Evolutionary conservation across 192 early-diverging fungal genomes (phyloP).

Genomic region (Backusella mclennaniae): DNA sequence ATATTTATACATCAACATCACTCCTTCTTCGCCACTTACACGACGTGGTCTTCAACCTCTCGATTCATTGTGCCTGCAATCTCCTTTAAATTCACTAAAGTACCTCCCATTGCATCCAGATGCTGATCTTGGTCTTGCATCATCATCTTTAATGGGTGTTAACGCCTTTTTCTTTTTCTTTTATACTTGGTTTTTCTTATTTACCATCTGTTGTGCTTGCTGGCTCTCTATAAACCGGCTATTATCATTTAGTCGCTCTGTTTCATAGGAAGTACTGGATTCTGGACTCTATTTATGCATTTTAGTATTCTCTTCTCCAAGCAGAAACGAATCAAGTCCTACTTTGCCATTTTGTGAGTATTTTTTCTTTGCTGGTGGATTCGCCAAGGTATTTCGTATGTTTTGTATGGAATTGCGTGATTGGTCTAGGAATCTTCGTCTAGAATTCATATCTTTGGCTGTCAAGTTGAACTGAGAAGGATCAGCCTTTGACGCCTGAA

Average conservation of each 20-base stretch:
- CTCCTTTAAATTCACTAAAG: constrained; percentile 54
- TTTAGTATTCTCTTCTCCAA: not conserved
- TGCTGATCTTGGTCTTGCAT: constrained; percentile 60
- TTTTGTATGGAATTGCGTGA: constrained; percentile 21
- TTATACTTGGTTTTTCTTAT: not conserved
- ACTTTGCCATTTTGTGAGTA: constrained; percentile 9
- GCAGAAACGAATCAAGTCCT: not conserved
- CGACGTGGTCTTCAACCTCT: constrained; percentile 56
- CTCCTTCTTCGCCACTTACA: constrained; percentile 29
- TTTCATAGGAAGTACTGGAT: constrained; percentile 12
- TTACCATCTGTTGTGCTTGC: constrained; percentile 35
- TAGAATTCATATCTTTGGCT: constrained; percentile 32
- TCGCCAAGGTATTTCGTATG: constrained; percentile 30
- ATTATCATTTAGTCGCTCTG: constrained; percentile 26
- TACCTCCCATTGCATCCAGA: constrained; percentile 53
- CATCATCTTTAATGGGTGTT: constrained; percentile 37
- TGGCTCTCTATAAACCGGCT: constrained; percentile 35
- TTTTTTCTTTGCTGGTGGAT: constrained; percentile 27
- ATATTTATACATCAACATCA: not conserved
- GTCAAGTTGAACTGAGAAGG: constrained; percentile 45
- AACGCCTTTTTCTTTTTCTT: not conserved
- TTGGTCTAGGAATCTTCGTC: constrained; percentile 27
- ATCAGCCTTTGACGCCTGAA: constrained; percentile 32
- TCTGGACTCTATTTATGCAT: constrained; percentile 8
- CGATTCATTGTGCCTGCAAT: constrained; percentile 55